These are phyloP conservation scores for Cystobasidium onofrii DNA, from an alignment of 768 basidiomycete species.

Conservation along the genomic window DNA sequence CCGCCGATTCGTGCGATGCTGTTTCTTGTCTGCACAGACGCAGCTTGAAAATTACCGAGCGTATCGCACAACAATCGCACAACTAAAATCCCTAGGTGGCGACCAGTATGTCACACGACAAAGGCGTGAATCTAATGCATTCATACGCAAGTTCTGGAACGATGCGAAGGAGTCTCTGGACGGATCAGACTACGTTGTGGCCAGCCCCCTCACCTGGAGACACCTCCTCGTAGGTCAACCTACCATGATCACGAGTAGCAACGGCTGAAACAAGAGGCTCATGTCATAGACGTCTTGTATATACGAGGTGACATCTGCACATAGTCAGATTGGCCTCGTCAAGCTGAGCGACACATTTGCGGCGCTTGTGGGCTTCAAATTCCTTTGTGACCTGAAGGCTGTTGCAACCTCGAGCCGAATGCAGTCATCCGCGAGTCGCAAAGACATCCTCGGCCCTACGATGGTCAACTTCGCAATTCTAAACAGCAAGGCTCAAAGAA, in stretches of 20 bases:
- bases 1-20: no score
- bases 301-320: not conserved
- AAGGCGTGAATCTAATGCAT: not conserved
- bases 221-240: not conserved
- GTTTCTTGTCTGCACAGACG: no score
- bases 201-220: not conserved
- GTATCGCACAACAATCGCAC: no score
- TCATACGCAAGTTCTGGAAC: not conserved
- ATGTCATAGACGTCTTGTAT: not conserved
- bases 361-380: not conserved
- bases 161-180: not conserved
- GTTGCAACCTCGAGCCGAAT: not conserved
- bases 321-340: not conserved
- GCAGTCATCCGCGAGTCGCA: not conserved
- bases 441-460: not conserved
- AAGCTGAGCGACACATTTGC: not conserved
- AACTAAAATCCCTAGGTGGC: no score
- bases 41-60: no score
- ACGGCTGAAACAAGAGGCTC: not conserved
- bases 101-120: not conserved
- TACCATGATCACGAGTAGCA: no score
- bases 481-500: not conserved
- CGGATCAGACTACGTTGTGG: not conserved
- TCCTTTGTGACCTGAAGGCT: not conserved
- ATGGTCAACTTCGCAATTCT: not conserved